phyloP scores from a whole-genome alignment of 371 early-diverging fungal genomes.

The Parasitella parasitica region DNA sequence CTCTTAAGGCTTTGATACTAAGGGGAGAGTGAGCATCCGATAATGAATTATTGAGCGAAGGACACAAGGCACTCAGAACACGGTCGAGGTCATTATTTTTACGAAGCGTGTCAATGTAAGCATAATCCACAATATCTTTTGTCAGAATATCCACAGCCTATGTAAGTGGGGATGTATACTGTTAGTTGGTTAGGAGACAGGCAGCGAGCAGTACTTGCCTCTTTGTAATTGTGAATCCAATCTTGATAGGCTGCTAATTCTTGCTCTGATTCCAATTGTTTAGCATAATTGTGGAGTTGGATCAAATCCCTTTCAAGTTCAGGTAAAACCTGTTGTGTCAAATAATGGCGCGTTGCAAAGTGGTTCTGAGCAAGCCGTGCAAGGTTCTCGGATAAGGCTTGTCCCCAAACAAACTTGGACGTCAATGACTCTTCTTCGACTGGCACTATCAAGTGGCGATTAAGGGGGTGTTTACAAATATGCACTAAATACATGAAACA shows the following conservation, averaged over 20 bases:
- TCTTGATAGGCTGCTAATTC: slow-evolving; percentile 21
- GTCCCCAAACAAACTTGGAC: slow-evolving; percentile 72
- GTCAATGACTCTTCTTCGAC: slow-evolving; percentile 57
- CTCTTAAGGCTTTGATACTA: slow-evolving; percentile 52
- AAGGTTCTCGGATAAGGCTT: slow-evolving; percentile 68
- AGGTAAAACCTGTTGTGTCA: slow-evolving; percentile 62
- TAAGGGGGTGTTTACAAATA: no score
- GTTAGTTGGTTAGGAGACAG: no score
- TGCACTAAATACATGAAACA: no score
- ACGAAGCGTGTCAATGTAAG: slow-evolving; percentile 55
- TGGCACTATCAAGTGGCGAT: slow-evolving; percentile 25
- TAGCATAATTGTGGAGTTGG: slow-evolving; percentile 36
- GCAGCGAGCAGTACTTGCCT: slow-evolving; percentile 21
- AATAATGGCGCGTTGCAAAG: slow-evolving; percentile 72
- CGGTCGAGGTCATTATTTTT: slow-evolving; percentile 68
- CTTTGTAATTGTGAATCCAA: slow-evolving; percentile 42
- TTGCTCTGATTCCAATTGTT: slow-evolving; percentile 11
- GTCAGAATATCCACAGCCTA: slow-evolving; percentile 17
- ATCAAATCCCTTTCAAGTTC: slow-evolving; percentile 58
- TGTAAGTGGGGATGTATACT: background rate
- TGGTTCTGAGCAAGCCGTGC: slow-evolving; percentile 62
- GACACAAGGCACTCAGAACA: slow-evolving; percentile 58
- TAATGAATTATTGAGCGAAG: slow-evolving; percentile 30
- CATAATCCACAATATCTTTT: slow-evolving; percentile 50
- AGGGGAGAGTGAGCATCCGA: slow-evolving; percentile 49